phyloP scores from a whole-genome alignment of 2,329 filamentous ascomycete species.

The Chaetomium sp. region DNA sequence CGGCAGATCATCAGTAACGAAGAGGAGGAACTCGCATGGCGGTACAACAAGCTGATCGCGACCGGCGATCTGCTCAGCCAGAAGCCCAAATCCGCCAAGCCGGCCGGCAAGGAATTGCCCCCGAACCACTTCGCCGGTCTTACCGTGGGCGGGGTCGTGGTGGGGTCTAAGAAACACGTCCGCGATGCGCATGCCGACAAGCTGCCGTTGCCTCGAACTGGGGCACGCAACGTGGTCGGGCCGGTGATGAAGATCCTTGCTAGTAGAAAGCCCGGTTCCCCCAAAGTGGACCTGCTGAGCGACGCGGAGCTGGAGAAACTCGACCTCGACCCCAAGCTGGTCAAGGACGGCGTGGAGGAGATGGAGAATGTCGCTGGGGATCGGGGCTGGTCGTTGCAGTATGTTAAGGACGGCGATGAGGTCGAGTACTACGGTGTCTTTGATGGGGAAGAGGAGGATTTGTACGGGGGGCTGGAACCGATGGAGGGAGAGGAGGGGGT shows the following conservation, averaged over 20 bases:
- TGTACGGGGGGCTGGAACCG: not conserved
- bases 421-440: constrained; percentile 11
- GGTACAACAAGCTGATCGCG: constrained; percentile 32
- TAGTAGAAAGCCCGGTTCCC: constrained; percentile 50
- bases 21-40: constrained; percentile 39
- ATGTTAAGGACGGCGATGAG: constrained; percentile 64
- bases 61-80: constrained; percentile 32
- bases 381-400: constrained; percentile 72
- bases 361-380: constrained; percentile 63
- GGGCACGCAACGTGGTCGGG: constrained; percentile 21
- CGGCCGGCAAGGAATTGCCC: constrained; percentile 11
- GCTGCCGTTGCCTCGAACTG: constrained; percentile 40
- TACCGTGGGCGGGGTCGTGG: constrained; percentile 47
- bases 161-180: constrained; percentile 46
- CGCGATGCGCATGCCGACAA: constrained; percentile 42
- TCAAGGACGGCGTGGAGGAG: constrained; percentile 63
- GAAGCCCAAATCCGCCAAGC: constrained; percentile 11
- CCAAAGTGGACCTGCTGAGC: constrained; percentile 50
- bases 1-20: constrained; percentile 57
- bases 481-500: not conserved
- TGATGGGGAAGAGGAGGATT: constrained; percentile 28
- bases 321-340: constrained; percentile 57
- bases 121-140: constrained; percentile 25
- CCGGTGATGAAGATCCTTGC: constrained; percentile 40
- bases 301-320: constrained; percentile 63